Conservation (phyloP, 352 stramenopile genomes). For the Globisporangium radiosum region DNA sequence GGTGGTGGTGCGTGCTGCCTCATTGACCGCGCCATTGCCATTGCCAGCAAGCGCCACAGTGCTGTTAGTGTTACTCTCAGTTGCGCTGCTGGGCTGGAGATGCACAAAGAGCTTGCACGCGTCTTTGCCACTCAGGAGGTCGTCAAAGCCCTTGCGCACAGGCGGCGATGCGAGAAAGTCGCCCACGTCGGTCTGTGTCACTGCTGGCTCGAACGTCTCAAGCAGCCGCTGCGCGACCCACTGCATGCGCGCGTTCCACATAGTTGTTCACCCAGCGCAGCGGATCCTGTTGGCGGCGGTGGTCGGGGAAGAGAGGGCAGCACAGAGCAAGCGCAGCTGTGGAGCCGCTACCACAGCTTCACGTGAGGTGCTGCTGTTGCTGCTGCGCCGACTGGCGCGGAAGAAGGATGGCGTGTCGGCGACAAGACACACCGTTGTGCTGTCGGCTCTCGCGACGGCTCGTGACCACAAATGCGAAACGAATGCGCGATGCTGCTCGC, state of each 20-base stretch:
- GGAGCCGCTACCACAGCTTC: too few relatives aligned
- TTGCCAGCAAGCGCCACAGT: slow-evolving; percentile 1
- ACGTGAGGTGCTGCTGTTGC: too few relatives aligned
- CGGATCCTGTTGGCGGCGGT: background rate
- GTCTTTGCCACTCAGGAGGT: slow-evolving; percentile 68
- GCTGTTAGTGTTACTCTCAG: background rate
- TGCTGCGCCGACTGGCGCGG: too few relatives aligned
- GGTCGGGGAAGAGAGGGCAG: too few relatives aligned
- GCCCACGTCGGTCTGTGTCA: slow-evolving; percentile 40
- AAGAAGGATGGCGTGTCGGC: too few relatives aligned
- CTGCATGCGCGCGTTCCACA: slow-evolving; percentile 77
- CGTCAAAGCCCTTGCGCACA: slow-evolving; percentile 70
- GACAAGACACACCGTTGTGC: too few relatives aligned
- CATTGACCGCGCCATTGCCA: slow-evolving; percentile 4
- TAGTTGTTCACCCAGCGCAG: slow-evolving; percentile 12
- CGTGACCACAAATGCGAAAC: too few relatives aligned
- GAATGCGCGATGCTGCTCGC: too few relatives aligned
- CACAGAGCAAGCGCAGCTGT: too few relatives aligned
- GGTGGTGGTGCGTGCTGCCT: background rate
- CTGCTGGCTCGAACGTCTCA: slow-evolving; percentile 70
- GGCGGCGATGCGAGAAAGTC: slow-evolving; percentile 51
- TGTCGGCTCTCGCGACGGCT: too few relatives aligned
- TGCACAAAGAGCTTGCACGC: slow-evolving; percentile 76
- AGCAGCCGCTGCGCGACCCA: slow-evolving; percentile 72
- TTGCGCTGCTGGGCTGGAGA: slow-evolving; percentile 26